phyloP scores from a whole-genome alignment of 2,329 filamentous ascomycete species.

The Penicillium sp. region DNA sequence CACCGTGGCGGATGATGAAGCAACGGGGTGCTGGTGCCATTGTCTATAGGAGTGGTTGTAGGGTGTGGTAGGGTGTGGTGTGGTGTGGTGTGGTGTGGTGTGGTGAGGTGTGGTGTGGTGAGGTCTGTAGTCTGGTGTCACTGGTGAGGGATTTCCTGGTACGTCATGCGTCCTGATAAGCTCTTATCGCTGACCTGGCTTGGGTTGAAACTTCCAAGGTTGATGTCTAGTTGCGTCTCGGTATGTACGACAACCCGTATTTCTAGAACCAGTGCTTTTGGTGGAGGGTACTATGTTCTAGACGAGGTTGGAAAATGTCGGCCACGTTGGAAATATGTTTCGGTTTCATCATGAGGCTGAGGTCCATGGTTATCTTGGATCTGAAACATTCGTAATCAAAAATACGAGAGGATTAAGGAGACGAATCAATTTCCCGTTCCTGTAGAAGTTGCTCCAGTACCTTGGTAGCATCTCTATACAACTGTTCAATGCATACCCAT shows the following conservation, averaged over 20 bases:
- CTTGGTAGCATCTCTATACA: not conserved
- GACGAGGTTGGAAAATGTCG: not conserved
- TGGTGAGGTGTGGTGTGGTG: not conserved
- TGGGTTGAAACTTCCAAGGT: no score
- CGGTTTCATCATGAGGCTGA: not conserved
- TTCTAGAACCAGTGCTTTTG: not conserved
- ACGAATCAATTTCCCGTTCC: not conserved
- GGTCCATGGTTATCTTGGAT: not conserved
- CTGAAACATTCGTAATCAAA: not conserved
- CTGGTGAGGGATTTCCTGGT: not conserved
- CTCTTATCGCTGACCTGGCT: not conserved
- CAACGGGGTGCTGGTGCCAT: constrained; percentile 67
- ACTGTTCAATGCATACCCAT: not conserved
- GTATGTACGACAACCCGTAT: not conserved
- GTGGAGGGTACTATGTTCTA: not conserved
- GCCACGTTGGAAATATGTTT: not conserved
- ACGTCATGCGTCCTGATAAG: not conserved
- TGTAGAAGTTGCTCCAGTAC: not conserved
- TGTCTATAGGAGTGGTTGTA: not conserved
- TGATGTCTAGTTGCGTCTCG: no score
- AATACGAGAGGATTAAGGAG: not conserved
- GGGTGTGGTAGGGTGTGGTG: not conserved
- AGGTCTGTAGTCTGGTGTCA: not conserved
- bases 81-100: not conserved
- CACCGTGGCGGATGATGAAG: constrained; percentile 83